A percentile compares a stretch with the other conserved stretches of the same genome.
phyloP scores from a whole-genome alignment of 2,329 filamentous ascomycete genomes.

The Aspergillus fumigatus region DNA sequence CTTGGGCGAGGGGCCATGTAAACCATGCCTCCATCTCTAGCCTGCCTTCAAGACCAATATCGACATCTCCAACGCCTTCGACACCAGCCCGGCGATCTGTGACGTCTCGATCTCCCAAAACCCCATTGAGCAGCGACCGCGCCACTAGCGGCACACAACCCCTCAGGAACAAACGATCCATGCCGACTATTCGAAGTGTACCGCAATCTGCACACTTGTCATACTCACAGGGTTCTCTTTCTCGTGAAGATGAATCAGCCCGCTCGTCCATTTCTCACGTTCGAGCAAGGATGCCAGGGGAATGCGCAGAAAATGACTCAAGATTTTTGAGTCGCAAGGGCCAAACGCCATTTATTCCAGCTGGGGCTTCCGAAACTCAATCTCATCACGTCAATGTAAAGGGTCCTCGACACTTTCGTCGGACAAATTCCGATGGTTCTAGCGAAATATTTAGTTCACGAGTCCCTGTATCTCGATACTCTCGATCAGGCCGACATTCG shows the following conservation, averaged over 20 bases:
- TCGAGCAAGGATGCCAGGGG: slow-evolving; percentile 68
- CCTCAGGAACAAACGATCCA: slow-evolving; percentile 57
- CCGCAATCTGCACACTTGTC: slow-evolving; percentile 27
- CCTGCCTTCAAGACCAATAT: slow-evolving; percentile 57
- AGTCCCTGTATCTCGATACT: slow-evolving; percentile 38
- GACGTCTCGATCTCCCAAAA: slow-evolving; percentile 37
- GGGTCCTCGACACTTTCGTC: slow-evolving; percentile 64
- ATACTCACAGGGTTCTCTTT: slow-evolving; percentile 35
- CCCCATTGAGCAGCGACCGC: slow-evolving; percentile 40
- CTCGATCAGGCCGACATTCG: slow-evolving; percentile 42
- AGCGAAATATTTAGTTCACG: slow-evolving; percentile 44
- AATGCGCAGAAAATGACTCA: slow-evolving; percentile 46
- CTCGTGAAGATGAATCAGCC: slow-evolving; percentile 33
- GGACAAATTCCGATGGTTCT: slow-evolving; percentile 74
- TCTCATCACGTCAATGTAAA: slow-evolving; percentile 76
- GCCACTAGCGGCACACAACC: slow-evolving; percentile 52
- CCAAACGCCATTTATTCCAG: slow-evolving; percentile 71
- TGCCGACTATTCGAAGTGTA: slow-evolving; percentile 52
- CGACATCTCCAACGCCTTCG: slow-evolving; percentile 53
- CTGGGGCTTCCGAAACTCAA: slow-evolving; percentile 66
- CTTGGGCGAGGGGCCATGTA: slow-evolving; percentile 61
- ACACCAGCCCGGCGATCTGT: slow-evolving; percentile 61
- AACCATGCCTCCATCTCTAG: slow-evolving; percentile 65
- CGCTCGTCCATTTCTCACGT: slow-evolving; percentile 26
- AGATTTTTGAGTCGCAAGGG: slow-evolving; percentile 51